phyloP scores from a whole-genome alignment of 345 rosid genomes.

The Lepidium africanum region DNA sequence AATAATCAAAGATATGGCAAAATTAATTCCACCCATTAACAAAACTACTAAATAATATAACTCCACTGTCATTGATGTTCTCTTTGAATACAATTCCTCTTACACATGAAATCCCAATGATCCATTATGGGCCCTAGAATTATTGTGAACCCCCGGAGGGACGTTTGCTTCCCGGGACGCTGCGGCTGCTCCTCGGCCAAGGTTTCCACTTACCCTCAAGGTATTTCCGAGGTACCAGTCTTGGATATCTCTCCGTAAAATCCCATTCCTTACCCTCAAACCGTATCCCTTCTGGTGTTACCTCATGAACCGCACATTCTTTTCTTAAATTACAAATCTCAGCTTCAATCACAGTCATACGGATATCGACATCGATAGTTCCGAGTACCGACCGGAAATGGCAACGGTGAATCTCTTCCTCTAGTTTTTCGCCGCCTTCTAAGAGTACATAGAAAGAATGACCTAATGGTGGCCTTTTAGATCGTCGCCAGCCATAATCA shows the following conservation, averaged over 20 bases:
- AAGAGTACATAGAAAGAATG: conserved; percentile 9
- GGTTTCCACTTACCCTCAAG: conserved; percentile 27
- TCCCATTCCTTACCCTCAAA: conserved; percentile 26
- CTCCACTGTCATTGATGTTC: neutral
- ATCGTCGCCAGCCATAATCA: conserved; percentile 28
- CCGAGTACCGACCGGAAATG: conserved; percentile 27
- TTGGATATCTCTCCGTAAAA: conserved; percentile 22
- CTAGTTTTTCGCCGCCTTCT: conserved; percentile 23
- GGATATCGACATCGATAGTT: conserved; percentile 15
- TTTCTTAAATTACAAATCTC: conserved; percentile 13
- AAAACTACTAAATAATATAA: neutral
- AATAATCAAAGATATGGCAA: neutral
- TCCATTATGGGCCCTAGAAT: conserved; percentile 1
- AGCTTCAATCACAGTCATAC: conserved; percentile 19
- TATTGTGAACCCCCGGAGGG: conserved; percentile 8
- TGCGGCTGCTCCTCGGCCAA: conserved; percentile 17
- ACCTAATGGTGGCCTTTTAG: conserved; percentile 7
- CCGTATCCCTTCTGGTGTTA: conserved; percentile 20
- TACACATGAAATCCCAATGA: neutral
- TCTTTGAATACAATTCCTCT: neutral
- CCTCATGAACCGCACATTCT: conserved; percentile 15
- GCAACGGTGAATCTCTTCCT: conserved; percentile 27
- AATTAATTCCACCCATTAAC: neutral
- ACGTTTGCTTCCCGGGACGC: neutral
- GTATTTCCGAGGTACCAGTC: neutral